These are phyloP conservation scores for Exophiala sp. DNA, from an alignment of 2,329 filamentous ascomycete species.

Conservation along the genomic window DNA sequence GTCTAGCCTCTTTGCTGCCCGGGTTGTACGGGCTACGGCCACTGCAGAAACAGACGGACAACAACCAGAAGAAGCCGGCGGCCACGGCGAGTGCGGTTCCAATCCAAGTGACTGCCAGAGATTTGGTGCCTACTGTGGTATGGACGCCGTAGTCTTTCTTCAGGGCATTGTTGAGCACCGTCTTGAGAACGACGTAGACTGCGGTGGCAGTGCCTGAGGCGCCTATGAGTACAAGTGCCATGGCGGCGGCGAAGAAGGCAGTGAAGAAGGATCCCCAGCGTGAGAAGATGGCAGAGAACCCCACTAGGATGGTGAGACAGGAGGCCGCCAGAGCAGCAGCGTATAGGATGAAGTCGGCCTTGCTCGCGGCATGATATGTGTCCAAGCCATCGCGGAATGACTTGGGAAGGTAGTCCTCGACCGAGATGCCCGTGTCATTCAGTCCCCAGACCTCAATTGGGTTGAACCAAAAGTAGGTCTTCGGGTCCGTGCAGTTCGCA, in stretches of 20 bases:
- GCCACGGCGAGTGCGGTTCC: constrained; percentile 69
- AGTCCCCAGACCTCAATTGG: constrained; percentile 62
- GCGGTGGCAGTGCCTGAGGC: constrained; percentile 69
- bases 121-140: constrained; percentile 60
- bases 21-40: constrained; percentile 49
- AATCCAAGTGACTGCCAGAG: constrained; percentile 71
- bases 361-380: constrained; percentile 65
- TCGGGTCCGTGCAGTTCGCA: constrained; percentile 61
- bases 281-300: constrained; percentile 76
- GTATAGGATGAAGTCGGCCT: constrained; percentile 80
- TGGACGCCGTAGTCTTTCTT: constrained; percentile 63
- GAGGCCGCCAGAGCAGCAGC: constrained; percentile 66
- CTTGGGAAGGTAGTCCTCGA: constrained; percentile 60
- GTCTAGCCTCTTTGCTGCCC: constrained; percentile 18
- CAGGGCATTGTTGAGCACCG: constrained; percentile 60
- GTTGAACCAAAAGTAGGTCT: constrained; percentile 71
- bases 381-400: constrained; percentile 62
- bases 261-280: constrained; percentile 75
- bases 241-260: constrained; percentile 62
- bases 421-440: constrained; percentile 45
- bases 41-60: constrained; percentile 86
- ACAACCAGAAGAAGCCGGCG: constrained; percentile 81
- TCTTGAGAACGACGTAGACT: constrained; percentile 64
- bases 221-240: constrained; percentile 55
- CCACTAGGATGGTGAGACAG: constrained; percentile 65